These are phyloP conservation scores for Leccinum truebloodii DNA, from an alignment of 768 basidiomycete genomes.

Conservation along the genomic window DNA sequence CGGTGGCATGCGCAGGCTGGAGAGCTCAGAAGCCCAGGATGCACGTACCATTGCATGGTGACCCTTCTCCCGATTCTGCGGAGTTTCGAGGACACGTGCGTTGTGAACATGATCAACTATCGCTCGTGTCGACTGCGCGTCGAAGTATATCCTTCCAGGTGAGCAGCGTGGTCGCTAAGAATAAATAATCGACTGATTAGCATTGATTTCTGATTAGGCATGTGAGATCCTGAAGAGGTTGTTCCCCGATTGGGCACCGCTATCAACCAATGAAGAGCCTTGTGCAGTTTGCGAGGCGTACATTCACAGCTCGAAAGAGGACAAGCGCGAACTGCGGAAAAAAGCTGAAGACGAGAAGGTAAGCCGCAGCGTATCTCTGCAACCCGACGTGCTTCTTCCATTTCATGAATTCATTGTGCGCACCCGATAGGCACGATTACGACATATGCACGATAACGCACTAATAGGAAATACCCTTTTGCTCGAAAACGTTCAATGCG, in stretches of 20 bases:
- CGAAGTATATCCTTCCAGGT: constrained; percentile 65
- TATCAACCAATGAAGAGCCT: constrained; percentile 47
- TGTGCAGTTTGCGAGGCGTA: constrained; percentile 67
- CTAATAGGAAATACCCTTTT: constrained; percentile 46
- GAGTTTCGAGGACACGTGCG: constrained; percentile 59
- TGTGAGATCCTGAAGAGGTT: constrained; percentile 51
- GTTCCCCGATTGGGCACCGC: constrained; percentile 67
- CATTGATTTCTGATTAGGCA: constrained; percentile 45
- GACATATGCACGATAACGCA: constrained; percentile 59
- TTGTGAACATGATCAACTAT: constrained; percentile 71
- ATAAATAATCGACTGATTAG: constrained; percentile 11
- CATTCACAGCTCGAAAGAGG: constrained; percentile 56
- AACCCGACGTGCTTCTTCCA: constrained; percentile 18
- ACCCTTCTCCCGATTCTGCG: constrained; percentile 66
- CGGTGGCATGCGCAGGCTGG: constrained; percentile 60
- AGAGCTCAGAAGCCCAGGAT: constrained; percentile 69
- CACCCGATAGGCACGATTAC: constrained; percentile 55
- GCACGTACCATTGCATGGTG: constrained; percentile 57
- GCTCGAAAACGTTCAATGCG: constrained; percentile 52
- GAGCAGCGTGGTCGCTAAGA: constrained; percentile 16
- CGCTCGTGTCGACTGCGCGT: constrained; percentile 55
- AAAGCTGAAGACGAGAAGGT: constrained; percentile 83
- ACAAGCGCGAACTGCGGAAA: constrained; percentile 60
- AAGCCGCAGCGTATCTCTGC: constrained; percentile 8
- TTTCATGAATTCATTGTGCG: constrained; percentile 18